Conservation (phyloP, 2,329 filamentous ascomycete species). For the Aurifilum marmelostoma region DNA sequence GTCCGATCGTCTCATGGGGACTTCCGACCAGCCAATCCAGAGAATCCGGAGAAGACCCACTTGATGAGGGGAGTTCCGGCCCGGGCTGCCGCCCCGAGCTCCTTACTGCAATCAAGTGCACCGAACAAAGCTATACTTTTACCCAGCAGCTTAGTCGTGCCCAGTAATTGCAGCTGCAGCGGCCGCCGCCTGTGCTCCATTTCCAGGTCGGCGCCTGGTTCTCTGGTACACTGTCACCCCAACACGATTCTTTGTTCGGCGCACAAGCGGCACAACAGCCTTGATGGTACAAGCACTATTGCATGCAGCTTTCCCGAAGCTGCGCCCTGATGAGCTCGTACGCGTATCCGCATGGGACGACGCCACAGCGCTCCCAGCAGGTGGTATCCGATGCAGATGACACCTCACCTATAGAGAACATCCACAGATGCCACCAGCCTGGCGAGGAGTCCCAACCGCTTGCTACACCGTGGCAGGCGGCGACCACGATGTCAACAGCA, state of each 20-base stretch:
- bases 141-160: background rate
- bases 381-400: background rate
- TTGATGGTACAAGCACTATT: background rate
- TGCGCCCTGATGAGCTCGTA: background rate
- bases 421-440: background rate
- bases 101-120: background rate
- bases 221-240: background rate
- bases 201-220: background rate
- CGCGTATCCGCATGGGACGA: background rate
- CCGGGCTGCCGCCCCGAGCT: constrained; percentile 19
- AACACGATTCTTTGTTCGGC: background rate
- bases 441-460: background rate
- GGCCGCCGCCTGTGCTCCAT: background rate
- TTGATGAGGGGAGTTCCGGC: constrained; percentile 18
- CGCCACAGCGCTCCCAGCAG: background rate
- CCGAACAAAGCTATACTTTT: background rate
- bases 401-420: background rate
- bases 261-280: background rate
- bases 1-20: constrained; percentile 7
- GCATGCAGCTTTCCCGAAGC: background rate
- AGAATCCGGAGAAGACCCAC: constrained; percentile 9
- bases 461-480: background rate
- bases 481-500: constrained; percentile 1
- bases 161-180: background rate
- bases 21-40: constrained; percentile 16